phyloP scores from a whole-genome alignment of 164 flowering plant genomes.

The Paratinospora sagittata region DNA sequence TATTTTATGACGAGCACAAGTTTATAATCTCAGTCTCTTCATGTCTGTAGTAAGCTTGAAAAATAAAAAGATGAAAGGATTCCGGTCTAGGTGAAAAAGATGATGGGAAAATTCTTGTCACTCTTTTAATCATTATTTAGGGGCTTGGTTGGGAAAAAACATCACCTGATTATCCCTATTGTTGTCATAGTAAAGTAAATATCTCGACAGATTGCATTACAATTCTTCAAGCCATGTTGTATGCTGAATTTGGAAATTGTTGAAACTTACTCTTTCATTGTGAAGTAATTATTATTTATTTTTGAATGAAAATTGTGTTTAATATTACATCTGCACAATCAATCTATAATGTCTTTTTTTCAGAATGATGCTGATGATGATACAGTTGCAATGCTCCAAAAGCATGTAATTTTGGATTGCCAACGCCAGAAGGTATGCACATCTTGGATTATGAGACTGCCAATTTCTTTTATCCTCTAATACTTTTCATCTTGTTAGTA shows the following conservation, averaged over 20 bases:
- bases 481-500: neutral
- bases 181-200: neutral
- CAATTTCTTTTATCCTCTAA: neutral
- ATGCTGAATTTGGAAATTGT: neutral
- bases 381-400: constrained; percentile 45
- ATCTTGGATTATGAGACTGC: neutral
- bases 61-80: no score
- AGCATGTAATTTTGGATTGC: constrained; percentile 53
- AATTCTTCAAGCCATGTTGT: neutral
- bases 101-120: no score
- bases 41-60: no score
- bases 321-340: neutral
- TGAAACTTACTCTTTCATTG: neutral
- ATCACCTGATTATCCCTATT: neutral
- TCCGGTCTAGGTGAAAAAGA: no score
- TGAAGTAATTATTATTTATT: neutral
- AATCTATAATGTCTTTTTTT: constrained; percentile 6
- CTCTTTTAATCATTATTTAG: neutral
- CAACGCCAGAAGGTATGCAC: constrained; percentile 56
- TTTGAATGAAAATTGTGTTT: neutral
- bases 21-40: no score
- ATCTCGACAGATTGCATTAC: neutral
- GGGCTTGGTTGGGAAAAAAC: neutral
- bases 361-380: constrained; percentile 69
- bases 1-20: no score